Evolutionary conservation across 1,284 basidiomycete species (phyloP).

Genomic region (Schizophyllum amplum): DNA sequence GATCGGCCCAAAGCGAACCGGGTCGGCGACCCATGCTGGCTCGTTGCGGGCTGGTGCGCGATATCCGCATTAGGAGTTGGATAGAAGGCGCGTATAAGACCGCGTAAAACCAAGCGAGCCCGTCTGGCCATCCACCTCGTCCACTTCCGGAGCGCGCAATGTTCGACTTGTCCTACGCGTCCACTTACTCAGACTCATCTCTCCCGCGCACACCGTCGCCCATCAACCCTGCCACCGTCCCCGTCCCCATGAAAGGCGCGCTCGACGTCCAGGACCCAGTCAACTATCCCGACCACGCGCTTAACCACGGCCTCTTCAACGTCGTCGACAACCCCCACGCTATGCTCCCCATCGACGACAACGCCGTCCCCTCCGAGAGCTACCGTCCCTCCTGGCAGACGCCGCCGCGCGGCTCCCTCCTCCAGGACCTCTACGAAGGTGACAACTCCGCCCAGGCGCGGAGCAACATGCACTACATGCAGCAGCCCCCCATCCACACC

Average conservation of each 20-base stretch:
- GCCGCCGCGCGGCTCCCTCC: constrained; percentile 43
- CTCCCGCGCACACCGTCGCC: background rate
- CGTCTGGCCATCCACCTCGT: background rate
- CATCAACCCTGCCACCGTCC: background rate
- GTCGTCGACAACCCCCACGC: constrained; percentile 25
- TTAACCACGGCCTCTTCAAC: constrained; percentile 5
- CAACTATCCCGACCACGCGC: background rate
- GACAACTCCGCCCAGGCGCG: constrained; percentile 5
- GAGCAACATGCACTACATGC: background rate
- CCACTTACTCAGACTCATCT: background rate
- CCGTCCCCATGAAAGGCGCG: background rate
- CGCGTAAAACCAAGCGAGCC: background rate
- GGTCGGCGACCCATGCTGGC: background rate
- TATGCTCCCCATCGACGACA: constrained; percentile 19
- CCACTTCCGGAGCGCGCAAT: background rate
- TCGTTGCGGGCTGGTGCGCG: background rate
- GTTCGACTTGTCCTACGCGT: background rate
- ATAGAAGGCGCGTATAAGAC: background rate
- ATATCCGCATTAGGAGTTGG: background rate
- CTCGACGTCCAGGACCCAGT: background rate
- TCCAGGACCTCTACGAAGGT: constrained; percentile 56
- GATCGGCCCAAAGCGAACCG: background rate
- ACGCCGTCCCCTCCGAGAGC: constrained; percentile 11
- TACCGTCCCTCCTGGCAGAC: constrained; percentile 23
- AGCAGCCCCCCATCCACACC: background rate